A percentile compares a stretch with the other conserved stretches of the same genome.
These are phyloP conservation scores for Dictyostelium firmibasis DNA, from an alignment of 78 protist genomes.

Conservation along the genomic window DNA sequence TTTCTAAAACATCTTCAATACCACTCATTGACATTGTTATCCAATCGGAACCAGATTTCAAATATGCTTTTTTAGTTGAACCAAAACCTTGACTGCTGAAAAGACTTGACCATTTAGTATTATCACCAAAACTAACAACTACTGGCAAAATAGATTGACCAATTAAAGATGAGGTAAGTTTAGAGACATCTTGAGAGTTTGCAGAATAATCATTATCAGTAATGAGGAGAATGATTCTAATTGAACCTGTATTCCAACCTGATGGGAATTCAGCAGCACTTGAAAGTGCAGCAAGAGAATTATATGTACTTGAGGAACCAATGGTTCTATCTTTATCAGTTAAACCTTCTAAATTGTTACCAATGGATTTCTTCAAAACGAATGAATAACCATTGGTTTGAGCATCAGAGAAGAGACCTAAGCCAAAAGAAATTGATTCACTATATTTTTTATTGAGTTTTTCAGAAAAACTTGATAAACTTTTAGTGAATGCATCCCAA, in stretches of 20 bases:
- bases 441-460: background rate
- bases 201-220: constrained; percentile 36
- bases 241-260: constrained; percentile 37
- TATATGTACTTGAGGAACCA: background rate
- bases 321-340: background rate
- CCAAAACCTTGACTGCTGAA: constrained; percentile 3
- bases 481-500: background rate
- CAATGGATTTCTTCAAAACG: background rate
- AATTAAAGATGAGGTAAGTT: background rate
- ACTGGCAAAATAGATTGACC: constrained; percentile 7
- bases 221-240: background rate
- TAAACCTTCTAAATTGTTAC: background rate
- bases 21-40: background rate
- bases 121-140: background rate
- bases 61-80: background rate
- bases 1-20: background rate
- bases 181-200: background rate
- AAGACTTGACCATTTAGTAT: background rate
- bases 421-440: background rate
- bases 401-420: constrained; percentile 50
- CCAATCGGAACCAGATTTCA: background rate
- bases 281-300: background rate
- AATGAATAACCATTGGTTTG: background rate
- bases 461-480: background rate
- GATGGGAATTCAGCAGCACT: constrained; percentile 13